Percentiles rank a stretch among this genome's conserved stretches.
Conservation (phyloP, 495 filamentous ascomycete species). For the Xylaria scruposa region DNA sequence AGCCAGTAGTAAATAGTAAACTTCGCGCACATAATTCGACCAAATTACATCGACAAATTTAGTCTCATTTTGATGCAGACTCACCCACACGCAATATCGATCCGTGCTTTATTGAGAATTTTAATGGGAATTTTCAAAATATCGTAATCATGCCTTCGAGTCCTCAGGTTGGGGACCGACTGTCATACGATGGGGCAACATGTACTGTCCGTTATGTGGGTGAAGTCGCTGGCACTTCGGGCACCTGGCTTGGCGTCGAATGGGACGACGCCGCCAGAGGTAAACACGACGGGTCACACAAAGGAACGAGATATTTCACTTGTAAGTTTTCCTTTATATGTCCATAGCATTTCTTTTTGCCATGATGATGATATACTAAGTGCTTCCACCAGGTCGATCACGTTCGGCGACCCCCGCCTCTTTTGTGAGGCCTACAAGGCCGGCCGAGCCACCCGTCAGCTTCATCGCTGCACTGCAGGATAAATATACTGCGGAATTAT, state of each 20-base stretch:
- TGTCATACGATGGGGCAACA: conserved; percentile 73
- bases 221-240: conserved; percentile 73
- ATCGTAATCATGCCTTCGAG: conserved; percentile 29
- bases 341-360: not conserved
- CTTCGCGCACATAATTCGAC: conserved; percentile 1
- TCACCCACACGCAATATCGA: not conserved
- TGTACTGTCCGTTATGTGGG: conserved; percentile 91
- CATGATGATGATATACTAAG: not conserved
- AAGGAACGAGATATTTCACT: conserved; percentile 79
- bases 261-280: conserved; percentile 89
- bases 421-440: conserved; percentile 81
- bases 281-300: conserved; percentile 87
- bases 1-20: conserved; percentile 23
- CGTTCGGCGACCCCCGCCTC: conserved; percentile 74
- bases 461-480: conserved; percentile 80
- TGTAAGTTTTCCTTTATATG: conserved; percentile 61
- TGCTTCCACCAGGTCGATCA: conserved; percentile 60
- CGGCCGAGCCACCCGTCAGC: conserved; percentile 66
- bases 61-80: not conserved
- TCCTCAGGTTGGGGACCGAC: conserved; percentile 67
- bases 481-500: conserved; percentile 76
- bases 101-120: not conserved
- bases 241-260: conserved; percentile 92
- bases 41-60: not conserved
- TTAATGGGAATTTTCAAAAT: not conserved